Base-by-base conservation (phyloP, 2,329 filamentous ascomycete species). In the Stagonosporopsis chrysanthemi region DNA sequence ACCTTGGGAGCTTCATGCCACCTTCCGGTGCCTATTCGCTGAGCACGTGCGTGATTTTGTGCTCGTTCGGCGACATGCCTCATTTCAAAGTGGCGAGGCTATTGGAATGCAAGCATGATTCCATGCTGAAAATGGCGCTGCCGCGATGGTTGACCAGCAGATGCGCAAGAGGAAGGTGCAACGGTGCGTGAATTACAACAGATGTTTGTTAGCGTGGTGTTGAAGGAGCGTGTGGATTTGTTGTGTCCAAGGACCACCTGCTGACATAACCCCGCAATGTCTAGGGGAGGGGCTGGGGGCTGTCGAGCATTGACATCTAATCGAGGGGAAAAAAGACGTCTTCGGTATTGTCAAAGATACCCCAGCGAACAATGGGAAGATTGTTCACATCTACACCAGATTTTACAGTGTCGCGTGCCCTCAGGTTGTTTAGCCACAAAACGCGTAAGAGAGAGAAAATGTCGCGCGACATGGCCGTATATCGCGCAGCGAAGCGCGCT, bases 41-140 rank as follows among this genome's bases (percentile, higher is more conserved):
- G 56, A 50, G 56, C 56, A 58, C 56, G 56, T 58, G 56, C 56
- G 39, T 42, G 50, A 9, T 58, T 49, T 50, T 58, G 15, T 46
- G 39, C 33, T 40, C 17, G 23, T 45, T 22, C 17, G 33, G 28
- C 45, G 44, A 28, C 29, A 33, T 36, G 35, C 41, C 45, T 53
- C 15, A 41, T 41, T 42, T 29, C 19, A 35, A 31, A n/a, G 22
- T 39, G 39, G 14, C 28, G 12, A 40, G 26, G 14, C 35, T 45
- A 58, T 52, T 45, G 43, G 22, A 36, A 58, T 45, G 49, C 43
- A 23, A 41, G 31, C 43, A 40, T 22, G 17, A 29, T 22, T 35
- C 26, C 40, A 42, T 33, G n/a, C 5, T 42, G 14, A 43, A 33
- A 33, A 49, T 35, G 14, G 6, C 35, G 48, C 44, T 45, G 49